Conservation (phyloP, 2,329 filamentous ascomycete species). For the Orbilia oligospora region DNA sequence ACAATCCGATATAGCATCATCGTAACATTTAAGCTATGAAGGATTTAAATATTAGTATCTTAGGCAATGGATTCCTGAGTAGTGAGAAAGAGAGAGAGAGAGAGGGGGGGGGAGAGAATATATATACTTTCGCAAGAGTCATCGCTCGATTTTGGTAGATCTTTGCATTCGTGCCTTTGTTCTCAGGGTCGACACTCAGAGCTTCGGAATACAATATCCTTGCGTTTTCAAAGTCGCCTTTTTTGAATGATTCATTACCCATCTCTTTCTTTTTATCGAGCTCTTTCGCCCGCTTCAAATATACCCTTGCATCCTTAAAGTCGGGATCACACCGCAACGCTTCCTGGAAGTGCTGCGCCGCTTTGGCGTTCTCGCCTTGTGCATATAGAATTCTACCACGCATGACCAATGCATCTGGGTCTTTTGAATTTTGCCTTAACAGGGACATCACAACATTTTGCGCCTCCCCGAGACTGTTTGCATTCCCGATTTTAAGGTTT, state of each 20-base stretch:
- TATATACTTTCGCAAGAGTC: conserved; percentile 76
- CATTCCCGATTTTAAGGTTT: conserved; percentile 90
- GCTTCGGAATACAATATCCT: conserved; percentile 88
- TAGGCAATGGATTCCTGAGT: not conserved
- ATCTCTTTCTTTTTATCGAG: conserved; percentile 94
- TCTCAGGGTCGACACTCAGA: conserved; percentile 85
- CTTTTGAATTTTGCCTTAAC: conserved; percentile 86
- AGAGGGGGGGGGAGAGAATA: too few relatives aligned
- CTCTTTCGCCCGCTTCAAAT: conserved; percentile 89
- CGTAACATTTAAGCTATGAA: conserved; percentile 81
- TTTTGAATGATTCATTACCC: conserved; percentile 91
- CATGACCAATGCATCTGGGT: conserved; percentile 92
- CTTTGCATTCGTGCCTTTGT: conserved; percentile 95
- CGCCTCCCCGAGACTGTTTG: conserved; percentile 89
- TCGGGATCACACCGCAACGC: conserved; percentile 92
- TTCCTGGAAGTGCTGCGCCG: conserved; percentile 90
- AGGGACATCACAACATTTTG: conserved; percentile 92
- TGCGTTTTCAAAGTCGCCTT: conserved; percentile 82
- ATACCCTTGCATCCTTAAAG: conserved; percentile 88
- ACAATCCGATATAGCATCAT: conserved; percentile 85
- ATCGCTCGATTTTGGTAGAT: conserved; percentile 93
- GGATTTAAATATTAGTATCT: conserved; percentile 25
- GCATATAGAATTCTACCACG: conserved; percentile 89
- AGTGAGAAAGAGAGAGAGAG: not conserved
- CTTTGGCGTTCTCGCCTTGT: conserved; percentile 95